A percentile compares a stretch with the other conserved stretches of the same genome.
Conservation (phyloP, 83 land plant genomes). For the Picea mariana region DNA sequence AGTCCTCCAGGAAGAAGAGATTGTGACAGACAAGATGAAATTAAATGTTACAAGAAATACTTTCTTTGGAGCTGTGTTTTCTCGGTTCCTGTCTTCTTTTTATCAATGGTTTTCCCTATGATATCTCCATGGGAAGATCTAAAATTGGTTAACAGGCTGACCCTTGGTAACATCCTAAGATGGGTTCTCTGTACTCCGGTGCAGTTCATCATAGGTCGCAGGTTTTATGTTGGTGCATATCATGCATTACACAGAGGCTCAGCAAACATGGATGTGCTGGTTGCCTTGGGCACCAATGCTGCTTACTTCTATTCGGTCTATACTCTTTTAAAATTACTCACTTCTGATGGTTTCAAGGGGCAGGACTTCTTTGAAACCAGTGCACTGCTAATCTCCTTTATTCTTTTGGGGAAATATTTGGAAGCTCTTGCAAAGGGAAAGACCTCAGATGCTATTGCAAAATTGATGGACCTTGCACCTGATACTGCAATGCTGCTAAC, state of each 20-base stretch:
- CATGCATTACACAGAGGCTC: conserved; percentile 70
- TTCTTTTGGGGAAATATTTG: conserved; percentile 83
- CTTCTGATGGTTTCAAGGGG: conserved; percentile 59
- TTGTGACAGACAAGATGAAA: conserved; percentile 58
- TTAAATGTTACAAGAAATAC: conserved; percentile 44
- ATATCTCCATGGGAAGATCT: conserved; percentile 66
- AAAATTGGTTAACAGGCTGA: conserved; percentile 62
- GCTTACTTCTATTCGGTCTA: conserved; percentile 78
- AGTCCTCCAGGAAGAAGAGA: conserved; percentile 59
- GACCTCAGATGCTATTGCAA: conserved; percentile 88
- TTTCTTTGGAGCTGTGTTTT: conserved; percentile 90
- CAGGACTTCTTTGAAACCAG: conserved; percentile 92
- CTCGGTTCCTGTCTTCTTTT: conserved; percentile 83
- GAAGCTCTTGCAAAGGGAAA: conserved; percentile 92
- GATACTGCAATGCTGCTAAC: conserved; percentile 64
- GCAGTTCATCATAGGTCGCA: conserved; percentile 83
- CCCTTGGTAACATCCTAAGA: conserved; percentile 72
- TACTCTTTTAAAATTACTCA: conserved; percentile 38
- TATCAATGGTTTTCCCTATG: conserved; percentile 96
- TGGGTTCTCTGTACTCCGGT: conserved; percentile 92
- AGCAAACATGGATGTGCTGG: conserved; percentile 95
- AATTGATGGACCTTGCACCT: conserved; percentile 85
- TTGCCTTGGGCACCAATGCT: conserved; percentile 86
- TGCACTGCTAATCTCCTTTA: conserved; percentile 84
- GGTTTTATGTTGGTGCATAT: conserved; percentile 82